Evolutionary conservation across 352 stramenopile genomes (phyloP).

Genomic region (Phytophthora agathidicida): DNA sequence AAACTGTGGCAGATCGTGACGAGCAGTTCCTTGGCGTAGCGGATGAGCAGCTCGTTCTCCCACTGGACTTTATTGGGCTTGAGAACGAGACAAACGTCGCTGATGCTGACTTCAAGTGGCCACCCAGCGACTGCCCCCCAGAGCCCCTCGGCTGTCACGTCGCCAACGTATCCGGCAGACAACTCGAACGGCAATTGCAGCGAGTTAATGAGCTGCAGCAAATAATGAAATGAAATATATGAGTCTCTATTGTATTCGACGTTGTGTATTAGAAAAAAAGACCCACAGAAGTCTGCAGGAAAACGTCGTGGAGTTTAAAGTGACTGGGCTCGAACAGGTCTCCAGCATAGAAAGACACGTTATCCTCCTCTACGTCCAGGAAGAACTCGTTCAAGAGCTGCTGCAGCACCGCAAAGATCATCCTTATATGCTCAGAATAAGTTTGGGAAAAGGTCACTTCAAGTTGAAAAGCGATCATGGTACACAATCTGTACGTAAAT

Average conservation of each 20-base stretch:
- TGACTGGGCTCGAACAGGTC: slow-evolving; percentile 81
- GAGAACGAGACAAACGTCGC: slow-evolving; percentile 70
- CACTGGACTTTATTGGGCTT: slow-evolving; percentile 61
- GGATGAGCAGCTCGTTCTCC: slow-evolving; percentile 70
- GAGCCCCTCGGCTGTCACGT: slow-evolving; percentile 68
- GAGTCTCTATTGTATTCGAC: no score
- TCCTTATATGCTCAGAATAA: slow-evolving; percentile 7
- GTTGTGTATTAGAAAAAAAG: not conserved
- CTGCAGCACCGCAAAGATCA: slow-evolving; percentile 62
- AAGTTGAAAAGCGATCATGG: slow-evolving; percentile 1
- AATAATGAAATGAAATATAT: not conserved
- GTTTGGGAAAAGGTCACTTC: slow-evolving; percentile 21
- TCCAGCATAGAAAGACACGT: slow-evolving; percentile 69
- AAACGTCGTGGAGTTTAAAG: slow-evolving; percentile 65
- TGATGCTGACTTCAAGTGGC: slow-evolving; percentile 55
- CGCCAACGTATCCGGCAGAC: slow-evolving; percentile 66
- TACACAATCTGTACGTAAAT: slow-evolving; percentile 1
- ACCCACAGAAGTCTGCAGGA: slow-evolving; percentile 62
- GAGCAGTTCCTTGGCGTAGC: slow-evolving; percentile 72
- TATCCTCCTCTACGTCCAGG: slow-evolving; percentile 56
- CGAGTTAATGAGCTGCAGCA: slow-evolving; percentile 57
- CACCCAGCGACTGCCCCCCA: slow-evolving; percentile 62
- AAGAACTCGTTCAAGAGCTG: slow-evolving; percentile 75
- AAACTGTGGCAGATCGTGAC: slow-evolving; percentile 65
- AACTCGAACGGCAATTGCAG: slow-evolving; percentile 74